Conservation (phyloP, 176 grass and related monocot species). For the Olyra latifolia region DNA sequence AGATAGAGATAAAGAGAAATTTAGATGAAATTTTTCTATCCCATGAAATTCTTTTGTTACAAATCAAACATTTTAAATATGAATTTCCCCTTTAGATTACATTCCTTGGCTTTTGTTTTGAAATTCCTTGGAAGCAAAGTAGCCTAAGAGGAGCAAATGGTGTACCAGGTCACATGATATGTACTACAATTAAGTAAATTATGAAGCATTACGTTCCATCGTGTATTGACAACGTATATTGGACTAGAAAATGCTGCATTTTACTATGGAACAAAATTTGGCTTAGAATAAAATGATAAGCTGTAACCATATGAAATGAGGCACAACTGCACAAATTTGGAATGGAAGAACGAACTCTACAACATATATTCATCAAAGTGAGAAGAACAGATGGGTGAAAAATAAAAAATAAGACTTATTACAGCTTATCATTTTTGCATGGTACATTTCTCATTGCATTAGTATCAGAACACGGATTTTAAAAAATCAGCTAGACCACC, state of each 20-base stretch:
- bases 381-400: neutral
- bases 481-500: conserved; percentile 37
- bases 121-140: too few relatives aligned
- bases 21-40: too few relatives aligned
- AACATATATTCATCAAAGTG: conserved; percentile 34
- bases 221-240: neutral
- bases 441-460: conserved; percentile 47
- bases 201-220: neutral
- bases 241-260: neutral
- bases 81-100: too few relatives aligned
- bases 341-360: neutral
- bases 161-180: neutral
- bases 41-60: too few relatives aligned
- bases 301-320: neutral
- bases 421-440: conserved; percentile 47
- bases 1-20: too few relatives aligned
- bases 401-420: conserved; percentile 22
- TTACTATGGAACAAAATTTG: too few relatives aligned
- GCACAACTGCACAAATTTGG: neutral
- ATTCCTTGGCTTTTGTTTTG: too few relatives aligned
- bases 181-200: too few relatives aligned
- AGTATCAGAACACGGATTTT: conserved; percentile 33
- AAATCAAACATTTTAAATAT: too few relatives aligned
- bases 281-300: neutral
- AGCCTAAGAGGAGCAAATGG: neutral